A percentile compares a stretch with the other conserved stretches of the same genome.
These are phyloP conservation scores for Debaryomyces udenii DNA, from an alignment of 1,139 yeast genomes.

Conservation along the genomic window DNA sequence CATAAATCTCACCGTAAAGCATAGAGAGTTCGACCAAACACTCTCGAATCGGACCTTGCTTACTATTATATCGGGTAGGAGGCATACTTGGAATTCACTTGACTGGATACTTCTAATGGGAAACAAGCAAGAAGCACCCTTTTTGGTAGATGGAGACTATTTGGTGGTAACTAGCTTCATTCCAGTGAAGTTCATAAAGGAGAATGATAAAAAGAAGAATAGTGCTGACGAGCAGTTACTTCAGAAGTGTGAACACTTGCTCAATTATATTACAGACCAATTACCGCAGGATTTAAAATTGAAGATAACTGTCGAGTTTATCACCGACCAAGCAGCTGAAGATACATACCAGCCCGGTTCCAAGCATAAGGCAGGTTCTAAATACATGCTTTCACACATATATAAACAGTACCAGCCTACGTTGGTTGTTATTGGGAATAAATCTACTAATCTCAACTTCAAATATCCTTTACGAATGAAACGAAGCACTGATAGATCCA, in stretches of 20 bases:
- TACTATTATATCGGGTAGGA: constrained; percentile 43
- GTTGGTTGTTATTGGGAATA: constrained; percentile 42
- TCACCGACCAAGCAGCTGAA: constrained; percentile 27
- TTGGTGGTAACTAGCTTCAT: constrained; percentile 45
- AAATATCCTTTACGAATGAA: constrained; percentile 43
- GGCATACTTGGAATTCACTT: constrained; percentile 49
- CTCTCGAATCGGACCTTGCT: constrained; percentile 35
- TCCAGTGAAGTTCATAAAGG: constrained; percentile 28
- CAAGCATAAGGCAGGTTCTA: constrained; percentile 28
- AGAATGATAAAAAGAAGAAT: constrained; percentile 19
- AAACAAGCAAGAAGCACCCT: constrained; percentile 17
- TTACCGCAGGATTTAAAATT: constrained; percentile 36
- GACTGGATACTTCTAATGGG: constrained; percentile 38
- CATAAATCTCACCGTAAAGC: constrained; percentile 43
- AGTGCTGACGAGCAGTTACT: constrained; percentile 35
- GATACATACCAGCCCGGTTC: constrained; percentile 6
- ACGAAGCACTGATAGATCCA: constrained; percentile 16
- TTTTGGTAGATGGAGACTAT: constrained; percentile 44
- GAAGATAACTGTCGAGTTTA: constrained; percentile 58
- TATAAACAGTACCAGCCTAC: constrained; percentile 48
- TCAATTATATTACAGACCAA: constrained; percentile 40
- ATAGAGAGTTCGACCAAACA: constrained; percentile 30
- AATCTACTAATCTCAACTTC: constrained; percentile 45
- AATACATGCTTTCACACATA: constrained; percentile 40
- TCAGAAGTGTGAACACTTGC: constrained; percentile 41